Evolutionary conservation across 805 yeast genomes (phyloP).

Genomic region (Candida stauntonica): DNA sequence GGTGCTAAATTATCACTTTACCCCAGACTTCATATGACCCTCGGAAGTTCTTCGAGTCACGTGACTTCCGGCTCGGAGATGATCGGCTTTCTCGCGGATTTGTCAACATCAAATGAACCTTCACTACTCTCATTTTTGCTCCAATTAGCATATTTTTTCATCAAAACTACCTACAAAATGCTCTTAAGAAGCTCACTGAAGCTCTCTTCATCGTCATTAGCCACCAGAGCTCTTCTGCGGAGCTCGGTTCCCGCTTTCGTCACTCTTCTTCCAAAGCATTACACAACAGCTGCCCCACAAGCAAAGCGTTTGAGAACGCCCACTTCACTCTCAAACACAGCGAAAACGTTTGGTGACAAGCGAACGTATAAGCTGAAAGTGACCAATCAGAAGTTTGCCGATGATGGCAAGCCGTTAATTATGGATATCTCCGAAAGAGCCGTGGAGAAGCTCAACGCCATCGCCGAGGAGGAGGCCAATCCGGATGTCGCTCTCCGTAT

Average conservation of each 20-base stretch:
- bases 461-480: conserved; percentile 51
- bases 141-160: no score
- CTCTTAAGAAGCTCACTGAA: no score
- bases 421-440: conserved; percentile 36
- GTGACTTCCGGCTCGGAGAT: no score
- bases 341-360: conserved; percentile 9
- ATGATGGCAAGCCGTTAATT: conserved; percentile 32
- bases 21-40: no score
- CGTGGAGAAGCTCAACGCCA: conserved; percentile 43
- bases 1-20: no score
- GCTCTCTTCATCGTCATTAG: no score
- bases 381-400: conserved; percentile 24
- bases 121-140: no score
- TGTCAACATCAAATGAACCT: no score
- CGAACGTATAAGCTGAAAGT: conserved; percentile 6
- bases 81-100: no score
- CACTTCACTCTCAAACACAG: conserved; percentile 15
- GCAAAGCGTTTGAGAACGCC: conserved; percentile 8
- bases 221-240: no score
- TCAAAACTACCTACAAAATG: no score
- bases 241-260: not conserved
- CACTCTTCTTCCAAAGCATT: not conserved
- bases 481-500: conserved; percentile 64
- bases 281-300: conserved; percentile 7
- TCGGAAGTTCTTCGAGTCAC: no score